Evolutionary conservation across 441 rosid species (phyloP), one percentile per base, ranked within the genome.

Genomic region (Pelargonium citronellum): DNA sequence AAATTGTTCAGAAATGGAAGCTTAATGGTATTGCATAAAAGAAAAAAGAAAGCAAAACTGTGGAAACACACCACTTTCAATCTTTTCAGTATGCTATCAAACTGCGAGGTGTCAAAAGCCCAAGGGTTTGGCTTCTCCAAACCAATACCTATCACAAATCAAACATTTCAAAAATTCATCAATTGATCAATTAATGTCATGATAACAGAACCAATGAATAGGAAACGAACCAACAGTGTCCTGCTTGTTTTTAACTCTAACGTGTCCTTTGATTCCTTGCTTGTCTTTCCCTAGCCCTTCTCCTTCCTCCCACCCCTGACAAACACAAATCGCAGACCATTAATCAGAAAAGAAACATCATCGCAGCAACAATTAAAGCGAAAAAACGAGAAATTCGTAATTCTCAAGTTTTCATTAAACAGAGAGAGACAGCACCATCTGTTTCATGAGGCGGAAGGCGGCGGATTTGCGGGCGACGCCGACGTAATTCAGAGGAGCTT

Each of bases 261-360:
- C 89, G 57, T 92, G 69, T 61, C 97, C 93, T 74, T 92, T 95
- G 79, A 95, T 92, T 69, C 97, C 97, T 82, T 95, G 99, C 82
- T 91, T 95, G 69, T 95, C 98, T 79, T 89, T 95, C 66, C 99
- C 98, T 0, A 95, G 87, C 71, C 99, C 98, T 85, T 95, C 97
- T 77, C 99, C 97, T 86, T 95, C 99, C 76, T 95, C 99, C 98
- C 98, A 92, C 24, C 99, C 99, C 99, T 92, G 24, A 9, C 47
- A 43, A 37, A 44, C 16, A 37, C 27, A 41, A 67, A 58, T 1
- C 67, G 69, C 67, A 61, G 55, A 71, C 44, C 73, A 43, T 63
- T 46, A 66, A 69, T 15, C 11, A 19, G n/a, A 12, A 49, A 64
- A 34, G 49, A 9, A 49, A 15, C 49, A 24, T n/a, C 43, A 34